phyloP scores from a whole-genome alignment of 2,329 filamentous ascomycete species.

The Teratosphaeria viscida region DNA sequence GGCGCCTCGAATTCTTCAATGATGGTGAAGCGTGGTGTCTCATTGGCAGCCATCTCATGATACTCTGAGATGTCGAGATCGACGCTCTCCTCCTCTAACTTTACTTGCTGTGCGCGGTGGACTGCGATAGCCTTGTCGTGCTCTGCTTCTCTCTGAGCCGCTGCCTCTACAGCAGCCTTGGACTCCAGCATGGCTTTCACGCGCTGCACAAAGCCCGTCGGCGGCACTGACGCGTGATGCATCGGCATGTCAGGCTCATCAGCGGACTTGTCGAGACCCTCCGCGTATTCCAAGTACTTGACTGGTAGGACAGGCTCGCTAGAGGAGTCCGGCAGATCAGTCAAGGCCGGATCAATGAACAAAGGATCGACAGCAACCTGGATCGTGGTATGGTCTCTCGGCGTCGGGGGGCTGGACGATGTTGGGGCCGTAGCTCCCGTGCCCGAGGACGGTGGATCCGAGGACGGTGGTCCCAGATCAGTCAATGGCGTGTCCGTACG shows the following conservation, averaged over 20 bases:
- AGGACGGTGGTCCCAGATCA: slow-evolving; percentile 32
- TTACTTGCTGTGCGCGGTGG: slow-evolving; percentile 7
- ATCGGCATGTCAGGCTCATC: slow-evolving; percentile 26
- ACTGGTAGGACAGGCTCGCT: slow-evolving; percentile 25
- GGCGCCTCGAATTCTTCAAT: slow-evolving; percentile 24
- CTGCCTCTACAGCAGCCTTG: slow-evolving; percentile 21
- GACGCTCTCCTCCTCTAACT: slow-evolving; percentile 11
- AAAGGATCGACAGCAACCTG: slow-evolving; percentile 26
- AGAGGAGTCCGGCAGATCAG: slow-evolving; percentile 24
- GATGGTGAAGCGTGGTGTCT: slow-evolving; percentile 21
- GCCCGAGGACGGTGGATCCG: slow-evolving; percentile 32
- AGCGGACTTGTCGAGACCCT: slow-evolving; percentile 20
- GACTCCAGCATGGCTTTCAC: slow-evolving; percentile 35
- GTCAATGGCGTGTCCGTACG: slow-evolving; percentile 27
- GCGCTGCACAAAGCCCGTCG: slow-evolving; percentile 31
- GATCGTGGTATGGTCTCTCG: slow-evolving; percentile 27
- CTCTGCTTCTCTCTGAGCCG: slow-evolving; percentile 11
- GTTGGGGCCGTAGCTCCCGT: slow-evolving; percentile 23
- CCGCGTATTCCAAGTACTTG: slow-evolving; percentile 27
- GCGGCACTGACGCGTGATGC: slow-evolving; percentile 22
- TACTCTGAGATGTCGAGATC: slow-evolving; percentile 16
- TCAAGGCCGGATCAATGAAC: slow-evolving; percentile 25
- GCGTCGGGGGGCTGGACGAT: slow-evolving; percentile 30
- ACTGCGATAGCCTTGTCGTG: slow-evolving; percentile 3
- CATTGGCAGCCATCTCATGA: slow-evolving; percentile 23